These are phyloP conservation scores for Coelastrella sp. DNA, from an alignment of 139 green algal genomes.

Conservation along the genomic window DNA sequence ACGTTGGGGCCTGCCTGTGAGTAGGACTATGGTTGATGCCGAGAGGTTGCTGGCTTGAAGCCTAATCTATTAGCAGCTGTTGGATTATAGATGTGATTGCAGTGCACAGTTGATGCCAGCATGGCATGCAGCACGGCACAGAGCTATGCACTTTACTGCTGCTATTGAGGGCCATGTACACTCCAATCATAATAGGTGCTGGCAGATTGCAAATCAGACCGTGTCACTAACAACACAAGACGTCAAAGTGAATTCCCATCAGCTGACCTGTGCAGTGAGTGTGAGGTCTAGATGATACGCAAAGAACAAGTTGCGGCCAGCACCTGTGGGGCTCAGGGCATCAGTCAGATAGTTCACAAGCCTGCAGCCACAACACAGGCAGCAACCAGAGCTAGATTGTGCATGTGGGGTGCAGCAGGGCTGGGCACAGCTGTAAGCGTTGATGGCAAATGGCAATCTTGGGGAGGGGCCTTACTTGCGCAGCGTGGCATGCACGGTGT, in stretches of 20 bases:
- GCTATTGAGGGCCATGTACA: no score
- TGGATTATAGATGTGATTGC: no score
- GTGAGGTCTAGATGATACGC: slow-evolving; percentile 82
- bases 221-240: slow-evolving; percentile 6
- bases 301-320: slow-evolving; percentile 84
- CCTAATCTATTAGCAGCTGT: no score
- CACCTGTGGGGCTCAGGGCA: slow-evolving; percentile 70
- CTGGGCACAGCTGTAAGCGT: neutral
- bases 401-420: neutral
- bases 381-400: no score
- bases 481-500: no score
- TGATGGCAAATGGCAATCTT: neutral
- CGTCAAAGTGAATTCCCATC: neutral
- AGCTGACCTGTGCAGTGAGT: slow-evolving; percentile 72
- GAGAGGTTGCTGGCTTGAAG: neutral
- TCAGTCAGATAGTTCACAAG: slow-evolving; percentile 49
- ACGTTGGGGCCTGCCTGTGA: neutral
- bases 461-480: neutral
- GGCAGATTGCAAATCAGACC: neutral
- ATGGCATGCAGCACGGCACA: no score
- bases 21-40: neutral
- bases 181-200: neutral
- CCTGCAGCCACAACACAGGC: slow-evolving; percentile 4
- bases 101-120: no score
- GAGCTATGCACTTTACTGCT: no score